These are phyloP conservation scores for Drechslerella dactyloides DNA, from an alignment of 2,329 filamentous ascomycete genomes.

Conservation along the genomic window DNA sequence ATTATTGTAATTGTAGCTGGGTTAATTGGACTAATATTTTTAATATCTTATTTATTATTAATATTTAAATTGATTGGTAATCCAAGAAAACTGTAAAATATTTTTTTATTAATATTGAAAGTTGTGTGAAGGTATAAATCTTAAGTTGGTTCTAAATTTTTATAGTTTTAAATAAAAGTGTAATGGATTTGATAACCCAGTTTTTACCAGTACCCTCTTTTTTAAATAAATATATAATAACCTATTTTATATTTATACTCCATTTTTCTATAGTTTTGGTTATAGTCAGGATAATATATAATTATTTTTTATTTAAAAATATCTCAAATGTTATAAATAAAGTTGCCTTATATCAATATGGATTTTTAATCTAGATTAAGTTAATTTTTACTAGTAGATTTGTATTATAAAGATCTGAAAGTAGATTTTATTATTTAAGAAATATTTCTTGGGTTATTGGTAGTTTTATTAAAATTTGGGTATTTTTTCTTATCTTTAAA, in stretches of 20 bases:
- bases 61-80: conserved; percentile 1
- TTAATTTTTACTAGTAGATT: not conserved
- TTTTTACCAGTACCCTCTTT: not conserved
- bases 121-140: not conserved
- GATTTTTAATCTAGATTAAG: not conserved
- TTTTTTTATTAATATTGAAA: conserved; percentile 4
- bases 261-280: not conserved
- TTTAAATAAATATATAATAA: conserved; percentile 4
- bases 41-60: conserved; percentile 1
- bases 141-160: conserved; percentile 1
- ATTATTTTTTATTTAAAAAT: not conserved
- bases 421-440: not conserved
- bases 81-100: not conserved
- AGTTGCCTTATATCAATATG: too few relatives aligned
- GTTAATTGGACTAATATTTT: not conserved
- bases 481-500: conserved; percentile 1
- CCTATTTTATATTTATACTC: not conserved
- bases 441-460: not conserved
- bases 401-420: not conserved
- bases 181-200: not conserved
- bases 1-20: not conserved
- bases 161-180: not conserved
- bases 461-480: conserved; percentile 1
- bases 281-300: not conserved
- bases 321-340: too few relatives aligned